Conservation (phyloP, 1,284 basidiomycete genomes). For the Sanghuangporus sanghuang region DNA sequence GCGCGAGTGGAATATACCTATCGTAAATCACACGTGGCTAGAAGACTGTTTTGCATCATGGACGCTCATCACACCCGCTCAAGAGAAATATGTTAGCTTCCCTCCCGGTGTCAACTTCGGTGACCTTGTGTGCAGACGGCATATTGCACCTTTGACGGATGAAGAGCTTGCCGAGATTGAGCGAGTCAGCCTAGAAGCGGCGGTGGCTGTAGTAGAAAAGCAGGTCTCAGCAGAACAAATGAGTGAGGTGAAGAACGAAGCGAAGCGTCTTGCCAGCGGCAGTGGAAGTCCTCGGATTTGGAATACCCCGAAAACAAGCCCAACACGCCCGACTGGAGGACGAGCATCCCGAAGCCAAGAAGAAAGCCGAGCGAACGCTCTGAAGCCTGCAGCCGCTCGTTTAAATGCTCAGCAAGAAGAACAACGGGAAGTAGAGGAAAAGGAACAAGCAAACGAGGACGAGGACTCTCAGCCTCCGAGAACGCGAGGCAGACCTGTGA, state of each 20-base stretch:
- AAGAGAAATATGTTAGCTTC: constrained; percentile 63
- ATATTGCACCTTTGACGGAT: constrained; percentile 34
- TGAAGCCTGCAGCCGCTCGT: neutral
- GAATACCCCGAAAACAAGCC: neutral
- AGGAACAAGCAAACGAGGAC: neutral
- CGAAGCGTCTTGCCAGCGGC: constrained; percentile 11
- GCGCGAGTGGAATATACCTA: constrained; percentile 72
- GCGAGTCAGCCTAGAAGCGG: neutral
- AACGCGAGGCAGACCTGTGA: neutral
- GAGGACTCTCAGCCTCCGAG: neutral
- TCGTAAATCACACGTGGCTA: constrained; percentile 87
- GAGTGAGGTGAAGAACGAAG: constrained; percentile 4
- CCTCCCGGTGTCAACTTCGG: constrained; percentile 66
- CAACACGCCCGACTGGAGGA: neutral
- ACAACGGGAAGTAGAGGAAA: neutral
- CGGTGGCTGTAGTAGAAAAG: constrained; percentile 12
- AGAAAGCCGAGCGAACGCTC: neutral
- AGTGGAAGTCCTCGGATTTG: constrained; percentile 1
- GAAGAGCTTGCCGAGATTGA: constrained; percentile 27
- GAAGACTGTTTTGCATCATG: constrained; percentile 83
- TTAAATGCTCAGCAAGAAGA: too few relatives aligned
- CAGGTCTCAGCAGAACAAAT: neutral
- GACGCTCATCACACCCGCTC: constrained; percentile 55
- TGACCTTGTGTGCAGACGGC: constrained; percentile 48
- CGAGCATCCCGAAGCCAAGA: neutral